These are phyloP conservation scores for Oryza longistaminata DNA, from an alignment of 176 grass and related monocot species.

Conservation along the genomic window DNA sequence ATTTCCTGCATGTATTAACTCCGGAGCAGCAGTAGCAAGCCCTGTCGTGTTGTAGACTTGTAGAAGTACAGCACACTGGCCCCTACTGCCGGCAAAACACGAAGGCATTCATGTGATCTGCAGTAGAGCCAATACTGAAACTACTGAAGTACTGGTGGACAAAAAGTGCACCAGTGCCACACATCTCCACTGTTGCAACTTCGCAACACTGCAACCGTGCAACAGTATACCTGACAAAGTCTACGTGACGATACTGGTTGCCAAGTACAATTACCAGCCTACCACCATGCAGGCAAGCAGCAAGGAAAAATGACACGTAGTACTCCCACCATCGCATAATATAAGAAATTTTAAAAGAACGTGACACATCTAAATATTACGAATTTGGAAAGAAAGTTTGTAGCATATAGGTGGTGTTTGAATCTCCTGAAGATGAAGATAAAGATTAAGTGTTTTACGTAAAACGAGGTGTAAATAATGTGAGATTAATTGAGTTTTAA, in stretches of 20 bases:
- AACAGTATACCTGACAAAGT: conserved; percentile 18
- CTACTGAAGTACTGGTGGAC: background rate
- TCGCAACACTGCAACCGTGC: background rate
- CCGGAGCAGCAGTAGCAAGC: background rate
- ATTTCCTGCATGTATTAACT: background rate
- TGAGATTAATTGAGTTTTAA: too few species aligned
- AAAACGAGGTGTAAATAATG: too few species aligned
- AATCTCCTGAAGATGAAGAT: too few species aligned
- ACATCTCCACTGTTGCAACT: background rate
- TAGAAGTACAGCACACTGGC: too few species aligned
- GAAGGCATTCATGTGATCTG: background rate
- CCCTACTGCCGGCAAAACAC: background rate
- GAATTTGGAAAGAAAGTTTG: background rate
- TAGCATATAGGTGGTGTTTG: too few species aligned
- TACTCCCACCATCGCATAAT: background rate
- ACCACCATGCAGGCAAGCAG: background rate
- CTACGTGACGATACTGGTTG: conserved; percentile 4
- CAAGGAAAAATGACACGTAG: conserved; percentile 6
- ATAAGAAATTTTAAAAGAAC: too few species aligned
- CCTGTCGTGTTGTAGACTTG: background rate
- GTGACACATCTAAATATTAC: too few species aligned
- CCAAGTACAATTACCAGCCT: conserved; percentile 19
- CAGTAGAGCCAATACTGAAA: background rate
- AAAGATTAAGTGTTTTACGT: too few species aligned
- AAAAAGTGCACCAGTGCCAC: background rate